Percentiles rank a stretch among this genome's conserved stretches.
Conservation (phyloP, 306 rosid genomes). For the Senna siamea region DNA sequence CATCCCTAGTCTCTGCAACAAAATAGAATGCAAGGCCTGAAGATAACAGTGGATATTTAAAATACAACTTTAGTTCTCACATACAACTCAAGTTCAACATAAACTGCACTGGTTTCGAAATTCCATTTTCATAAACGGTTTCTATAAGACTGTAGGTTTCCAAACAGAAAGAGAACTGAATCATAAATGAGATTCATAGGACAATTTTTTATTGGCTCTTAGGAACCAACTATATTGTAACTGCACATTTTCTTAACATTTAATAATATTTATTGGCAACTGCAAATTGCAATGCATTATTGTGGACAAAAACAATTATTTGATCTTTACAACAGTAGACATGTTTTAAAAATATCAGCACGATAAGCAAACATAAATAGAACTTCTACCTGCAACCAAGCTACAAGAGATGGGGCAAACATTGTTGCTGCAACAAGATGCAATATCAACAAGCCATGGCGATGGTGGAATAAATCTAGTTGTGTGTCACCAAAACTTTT, state of each 20-base stretch:
- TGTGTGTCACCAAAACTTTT: conserved; percentile 85
- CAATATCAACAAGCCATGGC: conserved; percentile 85
- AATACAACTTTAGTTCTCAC: conserved; percentile 7
- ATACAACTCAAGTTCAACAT: conserved; percentile 14
- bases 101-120: conserved; percentile 2
- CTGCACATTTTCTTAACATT: neutral
- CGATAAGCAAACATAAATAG: conserved; percentile 26
- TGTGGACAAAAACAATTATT: neutral
- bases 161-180: conserved; percentile 2
- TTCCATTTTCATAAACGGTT: conserved; percentile 20
- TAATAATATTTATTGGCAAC: neutral
- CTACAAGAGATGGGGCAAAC: conserved; percentile 87
- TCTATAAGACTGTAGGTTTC: conserved; percentile 2
- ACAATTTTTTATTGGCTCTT: neutral
- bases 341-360: conserved; percentile 10
- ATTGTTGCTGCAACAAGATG: conserved; percentile 77
- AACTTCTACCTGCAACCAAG: conserved; percentile 90
- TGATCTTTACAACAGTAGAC: conserved; percentile 2
- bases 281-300: neutral
- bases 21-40: conserved; percentile 28
- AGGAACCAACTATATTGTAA: neutral
- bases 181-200: neutral
- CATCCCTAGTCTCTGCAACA: conserved; percentile 77
- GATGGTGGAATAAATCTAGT: conserved; percentile 81
- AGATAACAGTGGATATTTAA: conserved; percentile 33